Base-by-base conservation (phyloP, 2,329 filamentous ascomycete species). In the Ophiostoma sp. region DNA sequence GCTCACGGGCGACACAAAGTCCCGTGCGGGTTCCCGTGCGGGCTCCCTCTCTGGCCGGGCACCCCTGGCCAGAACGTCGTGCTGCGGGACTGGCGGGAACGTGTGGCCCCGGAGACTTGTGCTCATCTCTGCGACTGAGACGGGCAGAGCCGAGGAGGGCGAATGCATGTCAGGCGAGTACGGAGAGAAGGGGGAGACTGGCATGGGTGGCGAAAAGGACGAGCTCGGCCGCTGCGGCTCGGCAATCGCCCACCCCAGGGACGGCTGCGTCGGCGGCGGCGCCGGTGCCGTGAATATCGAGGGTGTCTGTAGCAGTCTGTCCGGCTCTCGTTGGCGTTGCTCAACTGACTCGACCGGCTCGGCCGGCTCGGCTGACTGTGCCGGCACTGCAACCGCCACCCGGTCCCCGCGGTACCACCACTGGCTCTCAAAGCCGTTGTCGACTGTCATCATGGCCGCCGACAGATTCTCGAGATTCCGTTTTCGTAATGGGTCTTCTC, bases 391-490 rank as follows among this genome's bases (percentile, higher is more conserved):
- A 0, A 15, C 27, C 20, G 7, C 8, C 62, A 23, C 35, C n/a
- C 35, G 41, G 20, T 6, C 13, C 0, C 83, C 84, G 72, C 83
- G 82, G 73, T 85, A 82, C 84, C 84, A 86, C 84, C 84, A 86
- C 76, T 86, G 84, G 72, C 83, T 82, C 77, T 86, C 84, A 73
- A 86, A 86, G 2, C 84, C 84, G 73, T 86, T 86, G 74, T 86
- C 84, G 3, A 86, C 82, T 2, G 84, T 86, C 78, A 86, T 81
- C 80, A 86, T 81, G 52, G 84, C 84, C 4, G 81, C 80, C 11
- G 83, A 84, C 4, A 86, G 77, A 0, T 82, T 80, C 69, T 83
- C 83, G 3, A 86, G 80, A 64, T 85, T 82, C 20, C 75, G 74
- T 10, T 75, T 77, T 17, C 23, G 67, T 31, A 36, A 35, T 1